These are phyloP conservation scores for Pisolithus sp. DNA, from an alignment of 768 basidiomycete species.

Conservation along the genomic window DNA sequence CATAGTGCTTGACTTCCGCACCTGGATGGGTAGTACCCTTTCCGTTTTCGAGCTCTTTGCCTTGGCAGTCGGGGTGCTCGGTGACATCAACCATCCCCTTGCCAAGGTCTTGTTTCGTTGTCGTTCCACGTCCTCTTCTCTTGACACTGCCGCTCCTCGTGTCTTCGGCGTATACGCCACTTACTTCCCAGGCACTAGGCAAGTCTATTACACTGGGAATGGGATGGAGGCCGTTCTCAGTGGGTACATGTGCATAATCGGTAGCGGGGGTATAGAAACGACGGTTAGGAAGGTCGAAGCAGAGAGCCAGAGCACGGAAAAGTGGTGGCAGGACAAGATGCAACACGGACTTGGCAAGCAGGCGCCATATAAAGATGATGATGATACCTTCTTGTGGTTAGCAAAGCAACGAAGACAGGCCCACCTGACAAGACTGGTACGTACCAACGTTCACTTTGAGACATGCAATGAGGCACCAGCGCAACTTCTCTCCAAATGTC, in stretches of 20 bases:
- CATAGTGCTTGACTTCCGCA: constrained; percentile 60
- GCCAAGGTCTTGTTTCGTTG: constrained; percentile 5
- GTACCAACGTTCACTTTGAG: constrained; percentile 39
- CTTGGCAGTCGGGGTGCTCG: constrained; percentile 15
- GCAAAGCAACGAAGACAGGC: background rate
- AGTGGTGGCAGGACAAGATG: constrained; percentile 75
- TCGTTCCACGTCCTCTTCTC: constrained; percentile 17
- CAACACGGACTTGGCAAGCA: constrained; percentile 72
- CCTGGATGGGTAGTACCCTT: constrained; percentile 18
- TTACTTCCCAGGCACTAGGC: constrained; percentile 36
- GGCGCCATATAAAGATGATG: constrained; percentile 80
- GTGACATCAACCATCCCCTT: constrained; percentile 24
- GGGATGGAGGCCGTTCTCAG: constrained; percentile 53
- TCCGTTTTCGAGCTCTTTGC: constrained; percentile 22
- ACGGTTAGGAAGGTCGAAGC: constrained; percentile 70
- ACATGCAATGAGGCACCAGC: constrained; percentile 33
- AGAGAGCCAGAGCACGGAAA: constrained; percentile 68
- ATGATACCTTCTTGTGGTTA: constrained; percentile 49
- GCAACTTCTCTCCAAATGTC: constrained; percentile 26
- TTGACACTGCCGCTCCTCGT: constrained; percentile 22
- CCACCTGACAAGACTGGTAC: constrained; percentile 6
- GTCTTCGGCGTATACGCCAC: constrained; percentile 39
- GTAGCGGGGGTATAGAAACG: constrained; percentile 89
- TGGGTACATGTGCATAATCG: constrained; percentile 69
- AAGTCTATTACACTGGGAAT: constrained; percentile 87